These are phyloP conservation scores for Arachis monticola DNA, from an alignment of 331 rosid species.

Conservation along the genomic window DNA sequence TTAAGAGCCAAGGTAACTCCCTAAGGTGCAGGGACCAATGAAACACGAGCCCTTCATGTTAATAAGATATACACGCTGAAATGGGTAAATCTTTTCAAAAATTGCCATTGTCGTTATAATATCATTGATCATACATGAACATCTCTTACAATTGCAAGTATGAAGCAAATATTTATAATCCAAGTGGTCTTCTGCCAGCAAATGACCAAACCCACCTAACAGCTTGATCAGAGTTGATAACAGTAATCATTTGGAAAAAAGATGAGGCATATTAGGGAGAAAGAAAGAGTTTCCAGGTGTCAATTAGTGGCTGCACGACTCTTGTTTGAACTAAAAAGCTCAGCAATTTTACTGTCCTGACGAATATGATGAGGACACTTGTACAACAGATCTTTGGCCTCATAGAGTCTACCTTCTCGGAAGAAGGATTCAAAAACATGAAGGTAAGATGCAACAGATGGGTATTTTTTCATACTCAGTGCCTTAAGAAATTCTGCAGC, in stretches of 20 bases:
- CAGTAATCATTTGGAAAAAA: too few relatives aligned
- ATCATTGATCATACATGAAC: not conserved
- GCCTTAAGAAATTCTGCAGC: constrained; percentile 72
- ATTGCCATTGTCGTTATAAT: constrained; percentile 19
- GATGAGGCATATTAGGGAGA: not conserved
- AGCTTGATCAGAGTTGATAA: too few relatives aligned
- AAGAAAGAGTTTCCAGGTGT: not conserved
- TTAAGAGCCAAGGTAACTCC: constrained; percentile 11
- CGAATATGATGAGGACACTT: constrained; percentile 75
- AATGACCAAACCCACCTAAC: too few relatives aligned
- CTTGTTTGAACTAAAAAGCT: constrained; percentile 63
- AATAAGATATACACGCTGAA: constrained; percentile 9
- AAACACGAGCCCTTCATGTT: too few relatives aligned
- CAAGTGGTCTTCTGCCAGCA: too few relatives aligned
- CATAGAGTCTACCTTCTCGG: constrained; percentile 68
- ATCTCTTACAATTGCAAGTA: too few relatives aligned
- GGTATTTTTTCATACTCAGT: constrained; percentile 23
- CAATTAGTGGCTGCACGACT: constrained; percentile 37
- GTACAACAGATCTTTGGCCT: constrained; percentile 77
- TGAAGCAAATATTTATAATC: too few relatives aligned
- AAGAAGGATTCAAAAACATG: constrained; percentile 70
- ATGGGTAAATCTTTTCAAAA: constrained; percentile 20
- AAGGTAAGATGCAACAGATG: constrained; percentile 51
- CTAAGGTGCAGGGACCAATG: not conserved
- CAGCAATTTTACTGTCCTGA: constrained; percentile 50